These are phyloP conservation scores for Paraphoma chrysanthemicola DNA, from an alignment of 2,329 filamentous ascomycete species.

Conservation along the genomic window DNA sequence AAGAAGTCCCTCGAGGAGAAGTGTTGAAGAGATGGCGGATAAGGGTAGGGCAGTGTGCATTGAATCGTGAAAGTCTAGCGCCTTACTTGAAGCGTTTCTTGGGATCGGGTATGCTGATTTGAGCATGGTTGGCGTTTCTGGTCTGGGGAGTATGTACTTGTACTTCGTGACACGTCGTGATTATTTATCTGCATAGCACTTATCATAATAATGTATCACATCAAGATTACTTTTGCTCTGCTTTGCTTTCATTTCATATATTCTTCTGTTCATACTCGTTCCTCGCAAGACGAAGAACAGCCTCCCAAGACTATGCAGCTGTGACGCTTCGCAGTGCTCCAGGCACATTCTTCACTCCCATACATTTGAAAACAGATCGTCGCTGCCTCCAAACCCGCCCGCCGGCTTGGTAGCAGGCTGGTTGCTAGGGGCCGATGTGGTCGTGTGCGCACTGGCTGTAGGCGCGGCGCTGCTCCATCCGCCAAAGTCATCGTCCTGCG, in stretches of 20 bases:
- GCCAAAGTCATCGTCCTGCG: constrained; percentile 93
- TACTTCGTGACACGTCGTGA: no score
- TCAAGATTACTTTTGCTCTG: no score
- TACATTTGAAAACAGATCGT: constrained; percentile 95
- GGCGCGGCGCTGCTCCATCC: constrained; percentile 84
- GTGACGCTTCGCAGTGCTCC: not conserved
- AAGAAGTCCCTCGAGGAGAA: no score
- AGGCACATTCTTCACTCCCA: constrained; percentile 69
- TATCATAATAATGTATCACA: no score
- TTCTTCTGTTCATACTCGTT: not conserved
- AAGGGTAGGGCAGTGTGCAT: no score
- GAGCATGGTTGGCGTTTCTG: no score
- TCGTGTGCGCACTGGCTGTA: constrained; percentile 57
- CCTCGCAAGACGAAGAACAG: not conserved
- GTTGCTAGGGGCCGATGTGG: constrained; percentile 39
- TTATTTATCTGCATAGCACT: no score
- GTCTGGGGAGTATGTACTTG: no score
- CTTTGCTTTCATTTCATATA: not conserved
- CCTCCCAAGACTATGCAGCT: not conserved
- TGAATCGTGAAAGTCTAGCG: no score
- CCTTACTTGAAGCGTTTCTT: no score
- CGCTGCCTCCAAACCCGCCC: constrained; percentile 63
- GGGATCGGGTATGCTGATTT: no score
- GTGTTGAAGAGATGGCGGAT: no score
- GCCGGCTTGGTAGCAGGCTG: constrained; percentile 54